phyloP scores from a whole-genome alignment of 352 stramenopile genomes.

The Blastocystis sp. region DNA sequence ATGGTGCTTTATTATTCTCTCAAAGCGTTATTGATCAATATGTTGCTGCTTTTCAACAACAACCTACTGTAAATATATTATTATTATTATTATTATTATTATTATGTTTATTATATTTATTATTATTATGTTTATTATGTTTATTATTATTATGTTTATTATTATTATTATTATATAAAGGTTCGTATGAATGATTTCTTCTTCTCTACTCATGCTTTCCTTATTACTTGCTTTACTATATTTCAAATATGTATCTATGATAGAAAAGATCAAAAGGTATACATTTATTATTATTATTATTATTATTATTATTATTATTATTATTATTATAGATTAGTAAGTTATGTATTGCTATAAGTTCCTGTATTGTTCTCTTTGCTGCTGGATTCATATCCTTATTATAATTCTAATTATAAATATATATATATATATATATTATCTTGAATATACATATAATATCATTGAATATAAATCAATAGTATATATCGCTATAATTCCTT shows the following conservation, averaged over 20 bases:
- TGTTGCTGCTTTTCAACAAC: slow-evolving; percentile 4
- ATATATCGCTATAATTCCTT: too few relatives aligned
- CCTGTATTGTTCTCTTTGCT: too few relatives aligned
- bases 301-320: slow-evolving; percentile 1
- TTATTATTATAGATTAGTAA: background rate
- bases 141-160: too few relatives aligned
- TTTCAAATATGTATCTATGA: slow-evolving; percentile 31
- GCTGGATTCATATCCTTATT: too few relatives aligned
- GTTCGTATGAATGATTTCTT: slow-evolving; percentile 35
- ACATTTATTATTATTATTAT: slow-evolving; percentile 31
- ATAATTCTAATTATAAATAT: too few relatives aligned
- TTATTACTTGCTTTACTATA: slow-evolving; percentile 21
- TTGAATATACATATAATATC: too few relatives aligned
- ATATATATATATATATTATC: too few relatives aligned
- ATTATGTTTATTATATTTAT: too few relatives aligned
- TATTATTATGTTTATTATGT: too few relatives aligned
- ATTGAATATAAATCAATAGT: too few relatives aligned
- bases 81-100: too few relatives aligned
- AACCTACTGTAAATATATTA: slow-evolving; percentile 4
- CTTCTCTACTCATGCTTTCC: slow-evolving; percentile 35
- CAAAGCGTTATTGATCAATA: slow-evolving; percentile 11
- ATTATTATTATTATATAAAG: background rate
- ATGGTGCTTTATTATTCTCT: slow-evolving; percentile 25
- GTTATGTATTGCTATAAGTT: slow-evolving; percentile 13
- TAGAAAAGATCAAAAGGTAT: background rate